These are phyloP conservation scores for Dimocarpus longan DNA, from an alignment of 345 rosid species.

Conservation along the genomic window DNA sequence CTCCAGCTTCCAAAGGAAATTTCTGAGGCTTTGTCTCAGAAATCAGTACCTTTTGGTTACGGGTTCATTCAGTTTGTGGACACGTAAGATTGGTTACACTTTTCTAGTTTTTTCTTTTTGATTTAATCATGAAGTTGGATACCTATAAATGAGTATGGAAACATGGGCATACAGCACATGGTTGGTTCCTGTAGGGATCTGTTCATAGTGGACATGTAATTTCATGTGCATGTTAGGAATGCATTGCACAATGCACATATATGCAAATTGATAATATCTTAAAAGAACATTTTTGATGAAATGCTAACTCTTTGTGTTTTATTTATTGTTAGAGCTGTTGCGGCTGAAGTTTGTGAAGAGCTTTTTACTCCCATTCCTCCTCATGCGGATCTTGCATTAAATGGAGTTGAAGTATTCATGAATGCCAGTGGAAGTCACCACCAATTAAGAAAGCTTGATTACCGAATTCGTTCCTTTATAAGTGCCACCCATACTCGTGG, in stretches of 20 bases:
- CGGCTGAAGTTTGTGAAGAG: conserved; percentile 94
- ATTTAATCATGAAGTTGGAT: not conserved
- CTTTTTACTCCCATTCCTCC: conserved; percentile 80
- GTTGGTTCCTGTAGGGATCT: not conserved
- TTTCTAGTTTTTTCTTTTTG: not conserved
- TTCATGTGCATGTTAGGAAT: not conserved
- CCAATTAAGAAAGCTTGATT: conserved; percentile 81
- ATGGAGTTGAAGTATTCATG: conserved; percentile 94
- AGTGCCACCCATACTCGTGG: conserved; percentile 86
- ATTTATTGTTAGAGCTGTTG: conserved; percentile 68
- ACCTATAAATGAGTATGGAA: not conserved
- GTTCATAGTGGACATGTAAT: not conserved
- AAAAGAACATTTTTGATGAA: not conserved
- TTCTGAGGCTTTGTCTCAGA: conserved; percentile 74
- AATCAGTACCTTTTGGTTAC: conserved; percentile 82
- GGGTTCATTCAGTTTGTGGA: conserved; percentile 84
- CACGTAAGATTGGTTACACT: conserved; percentile 57
- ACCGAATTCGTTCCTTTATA: conserved; percentile 71
- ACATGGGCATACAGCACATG: not conserved
- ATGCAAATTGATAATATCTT: not conserved
- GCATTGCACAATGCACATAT: too few relatives aligned
- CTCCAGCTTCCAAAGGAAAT: conserved; percentile 76
- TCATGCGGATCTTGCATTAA: conserved; percentile 94
- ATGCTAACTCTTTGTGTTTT: conserved; percentile 16
- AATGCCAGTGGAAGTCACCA: conserved; percentile 99